Evolutionary conservation across 1,139 yeast species (phyloP), one percentile per base, ranked within the genome.

Genomic region (Eremothecium cymbalariae): DNA sequence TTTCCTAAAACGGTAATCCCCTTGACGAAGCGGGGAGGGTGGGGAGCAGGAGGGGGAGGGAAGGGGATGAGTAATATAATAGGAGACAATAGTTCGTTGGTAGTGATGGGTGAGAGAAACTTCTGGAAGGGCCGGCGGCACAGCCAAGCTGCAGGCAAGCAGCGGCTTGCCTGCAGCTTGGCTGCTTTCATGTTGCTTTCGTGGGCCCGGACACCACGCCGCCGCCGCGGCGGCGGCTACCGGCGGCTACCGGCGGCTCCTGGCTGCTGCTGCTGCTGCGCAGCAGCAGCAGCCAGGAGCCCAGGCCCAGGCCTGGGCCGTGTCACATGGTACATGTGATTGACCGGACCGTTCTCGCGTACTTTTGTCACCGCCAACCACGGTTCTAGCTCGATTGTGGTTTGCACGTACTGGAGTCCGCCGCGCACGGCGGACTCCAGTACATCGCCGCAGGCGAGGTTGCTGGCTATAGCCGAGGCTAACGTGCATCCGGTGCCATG

Each of bases 401-500:
- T 64, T 46, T 78, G 86, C 11, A 84, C 77, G 48, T 72, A 86
- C 42, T 70, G 71, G 36, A 83, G 71, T 0, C 80, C 72, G 16
- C 69, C 60, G 6, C 65, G 65, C 6, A 82, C 68, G 0, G 94
- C 64, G 3, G 64, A 66, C 2, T 50, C 44, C 8, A 82, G 48
- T 0, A 63, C 25, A 22, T 50, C 43, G 0, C 75, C 77, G 28
- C 63, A 64, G 2, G 94, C 88, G 31, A 84, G 47, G 46, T 81
- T 76, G 1, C 93, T 75, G 0, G 94, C 79, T 46, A 86, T 78
- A 1, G 94, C 70, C 1, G 95, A 77, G 0, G 94, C 77, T 33
- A 86, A 63, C 0, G 95, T 82, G 56, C 96, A 86, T 0, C 96
- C 96, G 2, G 95, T 84, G 7, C 96, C 96, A 55, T 86, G 96